Percentiles rank a stretch among this genome's conserved stretches.
Conservation (phyloP, 2,329 filamentous ascomycete genomes). For the Ophioceras dolichostomum region DNA sequence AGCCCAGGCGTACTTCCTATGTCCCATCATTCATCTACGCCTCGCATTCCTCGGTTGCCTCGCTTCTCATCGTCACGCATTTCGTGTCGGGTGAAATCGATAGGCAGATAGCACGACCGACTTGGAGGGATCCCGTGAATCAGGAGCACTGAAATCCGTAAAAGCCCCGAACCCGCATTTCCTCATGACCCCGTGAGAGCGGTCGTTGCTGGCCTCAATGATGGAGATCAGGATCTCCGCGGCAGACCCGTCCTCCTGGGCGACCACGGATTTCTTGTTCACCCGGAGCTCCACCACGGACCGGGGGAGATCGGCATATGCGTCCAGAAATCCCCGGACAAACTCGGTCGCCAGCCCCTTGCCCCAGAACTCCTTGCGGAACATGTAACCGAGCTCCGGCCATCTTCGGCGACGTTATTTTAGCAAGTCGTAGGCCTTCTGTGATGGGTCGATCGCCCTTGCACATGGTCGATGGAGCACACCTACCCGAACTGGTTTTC, state of each 20-base stretch:
- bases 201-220: conserved; percentile 33
- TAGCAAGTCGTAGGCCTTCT: too few relatives aligned
- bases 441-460: too few relatives aligned
- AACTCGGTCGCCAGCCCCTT: conserved; percentile 46
- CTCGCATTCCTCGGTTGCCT: too few relatives aligned
- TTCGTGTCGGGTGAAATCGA: conserved; percentile 10
- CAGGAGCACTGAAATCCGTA: conserved; percentile 23
- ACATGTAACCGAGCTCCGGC: conserved; percentile 48
- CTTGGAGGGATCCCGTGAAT: conserved; percentile 10
- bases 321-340: conserved; percentile 28
- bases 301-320: conserved; percentile 37
- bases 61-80: too few relatives aligned
- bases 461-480: too few relatives aligned
- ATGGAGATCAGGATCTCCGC: conserved; percentile 32
- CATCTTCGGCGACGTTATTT: too few relatives aligned
- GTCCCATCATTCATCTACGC: too few relatives aligned
- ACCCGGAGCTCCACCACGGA: conserved; percentile 29
- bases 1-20: too few relatives aligned
- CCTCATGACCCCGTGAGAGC: conserved; percentile 41
- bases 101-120: conserved; percentile 10
- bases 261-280: conserved; percentile 21
- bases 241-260: conserved; percentile 13
- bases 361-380: conserved; percentile 40
- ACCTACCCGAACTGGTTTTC: conserved; percentile 21
- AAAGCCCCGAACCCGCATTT: conserved; percentile 42